Conservation (phyloP, 1,139 yeast genomes). For the Insectozyma bohioensis region DNA sequence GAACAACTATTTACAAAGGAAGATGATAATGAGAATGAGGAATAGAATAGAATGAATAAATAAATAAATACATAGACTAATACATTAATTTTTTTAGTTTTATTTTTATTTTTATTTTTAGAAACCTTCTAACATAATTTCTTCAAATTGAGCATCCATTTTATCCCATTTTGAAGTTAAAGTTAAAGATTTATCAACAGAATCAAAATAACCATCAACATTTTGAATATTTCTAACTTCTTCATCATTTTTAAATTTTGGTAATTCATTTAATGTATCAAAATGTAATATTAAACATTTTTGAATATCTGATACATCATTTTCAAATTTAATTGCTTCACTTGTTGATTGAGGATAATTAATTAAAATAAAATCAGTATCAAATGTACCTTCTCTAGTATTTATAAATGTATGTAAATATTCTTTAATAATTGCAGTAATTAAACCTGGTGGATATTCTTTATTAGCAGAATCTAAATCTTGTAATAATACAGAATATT, state of each 20-base stretch:
- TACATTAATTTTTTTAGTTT: no score
- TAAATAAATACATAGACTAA: no score
- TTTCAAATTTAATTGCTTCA: slow-evolving; percentile 65
- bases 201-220: slow-evolving; percentile 57
- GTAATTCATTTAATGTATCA: slow-evolving; percentile 28
- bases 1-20: slow-evolving; percentile 49
- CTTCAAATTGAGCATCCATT: slow-evolving; percentile 25
- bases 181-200: slow-evolving; percentile 49
- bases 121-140: slow-evolving; percentile 25
- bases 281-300: slow-evolving; percentile 37
- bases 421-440: slow-evolving; percentile 55
- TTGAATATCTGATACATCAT: slow-evolving; percentile 49
- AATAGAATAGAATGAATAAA: slow-evolving; percentile 2
- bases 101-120: no score
- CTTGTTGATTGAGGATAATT: slow-evolving; percentile 59
- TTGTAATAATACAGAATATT: slow-evolving; percentile 41
- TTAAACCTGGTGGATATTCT: slow-evolving; percentile 55
- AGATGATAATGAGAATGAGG: not conserved
- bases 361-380: slow-evolving; percentile 45
- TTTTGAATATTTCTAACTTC: slow-evolving; percentile 31
- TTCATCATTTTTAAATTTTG: slow-evolving; percentile 26
- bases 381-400: slow-evolving; percentile 43
- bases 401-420: slow-evolving; percentile 40
- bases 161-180: slow-evolving; percentile 22
- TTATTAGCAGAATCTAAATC: slow-evolving; percentile 36